These are phyloP conservation scores for Ceratocystis colombiana DNA, from an alignment of 2,329 filamentous ascomycete genomes.

Conservation along the genomic window DNA sequence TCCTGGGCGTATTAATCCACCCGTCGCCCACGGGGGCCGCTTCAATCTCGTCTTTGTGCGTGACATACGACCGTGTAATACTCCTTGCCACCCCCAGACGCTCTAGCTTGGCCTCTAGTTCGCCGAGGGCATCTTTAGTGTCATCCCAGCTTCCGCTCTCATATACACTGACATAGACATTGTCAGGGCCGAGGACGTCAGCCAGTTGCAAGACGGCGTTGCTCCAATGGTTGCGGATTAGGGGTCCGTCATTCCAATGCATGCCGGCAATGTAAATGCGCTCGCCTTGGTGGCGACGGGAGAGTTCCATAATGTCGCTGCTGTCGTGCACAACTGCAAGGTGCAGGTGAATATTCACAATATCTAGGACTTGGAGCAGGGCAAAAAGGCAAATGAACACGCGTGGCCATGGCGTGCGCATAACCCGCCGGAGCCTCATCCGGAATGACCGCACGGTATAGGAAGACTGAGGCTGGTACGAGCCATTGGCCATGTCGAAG, in stretches of 20 bases:
- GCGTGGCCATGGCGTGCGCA: slow-evolving; percentile 33
- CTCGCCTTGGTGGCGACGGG: slow-evolving; percentile 30
- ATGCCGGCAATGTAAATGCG: slow-evolving; percentile 58
- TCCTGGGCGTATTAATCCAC: slow-evolving; percentile 52
- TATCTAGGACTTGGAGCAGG: slow-evolving; percentile 35
- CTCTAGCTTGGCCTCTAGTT: slow-evolving; percentile 47
- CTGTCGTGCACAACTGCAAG: slow-evolving; percentile 27
- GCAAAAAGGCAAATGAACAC: slow-evolving; percentile 33
- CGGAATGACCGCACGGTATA: slow-evolving; percentile 24
- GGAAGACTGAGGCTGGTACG: slow-evolving; percentile 16
- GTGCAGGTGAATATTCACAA: slow-evolving; percentile 34
- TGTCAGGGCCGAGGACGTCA: slow-evolving; percentile 47
- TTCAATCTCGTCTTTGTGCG: slow-evolving; percentile 48
- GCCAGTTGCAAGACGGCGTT: slow-evolving; percentile 49
- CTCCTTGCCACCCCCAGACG: slow-evolving; percentile 43
- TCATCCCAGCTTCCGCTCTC: slow-evolving; percentile 62
- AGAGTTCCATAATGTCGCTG: slow-evolving; percentile 21
- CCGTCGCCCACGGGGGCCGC: slow-evolving; percentile 40
- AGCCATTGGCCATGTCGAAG: slow-evolving; percentile 19
- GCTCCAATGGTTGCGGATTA: slow-evolving; percentile 55
- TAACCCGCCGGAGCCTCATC: slow-evolving; percentile 34
- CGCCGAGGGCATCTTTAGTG: slow-evolving; percentile 50
- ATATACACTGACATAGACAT: slow-evolving; percentile 57
- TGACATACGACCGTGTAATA: slow-evolving; percentile 48
- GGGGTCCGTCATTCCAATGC: slow-evolving; percentile 55